These are phyloP conservation scores for Chenopodium suecicum DNA, from an alignment of 148 eudicot species.

Conservation along the genomic window DNA sequence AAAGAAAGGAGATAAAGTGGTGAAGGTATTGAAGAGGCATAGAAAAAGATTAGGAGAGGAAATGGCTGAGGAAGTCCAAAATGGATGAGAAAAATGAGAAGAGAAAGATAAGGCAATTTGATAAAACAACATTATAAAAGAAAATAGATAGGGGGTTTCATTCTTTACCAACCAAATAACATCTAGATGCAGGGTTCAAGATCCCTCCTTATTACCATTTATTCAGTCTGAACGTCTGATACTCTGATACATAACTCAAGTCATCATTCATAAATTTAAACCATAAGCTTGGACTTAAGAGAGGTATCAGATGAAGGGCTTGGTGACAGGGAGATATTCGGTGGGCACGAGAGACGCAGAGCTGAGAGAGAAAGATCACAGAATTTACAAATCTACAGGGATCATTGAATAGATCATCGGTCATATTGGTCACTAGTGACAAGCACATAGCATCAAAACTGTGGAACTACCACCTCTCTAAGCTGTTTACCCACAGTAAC, in stretches of 20 bases:
- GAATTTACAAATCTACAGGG: neutral
- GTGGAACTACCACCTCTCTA: neutral
- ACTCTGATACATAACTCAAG: neutral
- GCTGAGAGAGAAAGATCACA: neutral
- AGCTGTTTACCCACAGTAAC: neutral
- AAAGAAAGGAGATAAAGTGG: neutral
- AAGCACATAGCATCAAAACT: neutral
- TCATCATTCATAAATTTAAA: neutral
- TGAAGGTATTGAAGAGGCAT: neutral
- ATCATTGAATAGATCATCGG: neutral
- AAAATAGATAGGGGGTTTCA: neutral
- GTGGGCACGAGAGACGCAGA: neutral
- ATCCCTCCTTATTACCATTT: neutral
- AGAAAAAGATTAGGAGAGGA: neutral
- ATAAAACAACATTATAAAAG: neutral
- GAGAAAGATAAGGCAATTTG: neutral
- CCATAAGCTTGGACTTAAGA: neutral
- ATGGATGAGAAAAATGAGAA: neutral
- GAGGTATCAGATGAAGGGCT: neutral
- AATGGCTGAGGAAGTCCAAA: neutral
- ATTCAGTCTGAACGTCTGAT: neutral
- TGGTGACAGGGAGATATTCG: neutral
- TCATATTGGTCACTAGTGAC: neutral
- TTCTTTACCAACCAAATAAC: neutral
- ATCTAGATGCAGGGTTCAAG: neutral